phyloP scores from a whole-genome alignment of 805 yeast genomes.

The Middelhovenomyces tepae region DNA sequence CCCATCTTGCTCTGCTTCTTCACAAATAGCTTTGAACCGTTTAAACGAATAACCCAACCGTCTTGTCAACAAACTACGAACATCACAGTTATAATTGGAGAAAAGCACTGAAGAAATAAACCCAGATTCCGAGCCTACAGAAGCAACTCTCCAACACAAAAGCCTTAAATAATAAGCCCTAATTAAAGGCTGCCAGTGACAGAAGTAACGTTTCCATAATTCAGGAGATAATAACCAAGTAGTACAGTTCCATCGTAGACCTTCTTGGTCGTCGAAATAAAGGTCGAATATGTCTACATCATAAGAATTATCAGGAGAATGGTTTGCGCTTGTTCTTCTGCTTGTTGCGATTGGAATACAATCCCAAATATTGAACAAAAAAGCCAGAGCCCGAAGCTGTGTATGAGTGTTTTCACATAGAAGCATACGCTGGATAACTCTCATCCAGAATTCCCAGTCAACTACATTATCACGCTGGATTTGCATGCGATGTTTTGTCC shows the following conservation, averaged over 20 bases:
- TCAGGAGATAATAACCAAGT: slow-evolving; percentile 44
- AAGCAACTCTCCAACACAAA: slow-evolving; percentile 53
- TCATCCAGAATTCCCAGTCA: slow-evolving; percentile 74
- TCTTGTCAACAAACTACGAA: slow-evolving; percentile 17
- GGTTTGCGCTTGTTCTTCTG: slow-evolving; percentile 1
- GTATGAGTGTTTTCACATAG: slow-evolving; percentile 52
- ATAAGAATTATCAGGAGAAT: slow-evolving; percentile 2
- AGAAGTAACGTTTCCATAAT: slow-evolving; percentile 50
- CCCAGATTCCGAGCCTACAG: slow-evolving; percentile 22
- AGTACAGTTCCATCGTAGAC: slow-evolving; percentile 42
- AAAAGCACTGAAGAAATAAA: slow-evolving; percentile 18
- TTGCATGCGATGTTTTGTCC: slow-evolving; percentile 19
- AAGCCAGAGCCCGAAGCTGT: slow-evolving; percentile 54
- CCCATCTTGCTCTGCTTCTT: slow-evolving; percentile 8
- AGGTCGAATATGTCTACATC: slow-evolving; percentile 7
- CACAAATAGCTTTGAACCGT: slow-evolving; percentile 8
- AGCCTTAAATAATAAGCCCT: slow-evolving; percentile 61
- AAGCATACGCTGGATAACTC: slow-evolving; percentile 50
- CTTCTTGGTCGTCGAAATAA: slow-evolving; percentile 20
- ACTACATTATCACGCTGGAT: slow-evolving; percentile 26
- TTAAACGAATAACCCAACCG: slow-evolving; percentile 16
- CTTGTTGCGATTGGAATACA: slow-evolving; percentile 30
- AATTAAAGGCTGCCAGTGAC: slow-evolving; percentile 75
- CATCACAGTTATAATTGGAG: slow-evolving; percentile 21
- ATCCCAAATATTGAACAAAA: slow-evolving; percentile 69